These are phyloP conservation scores for Epicoccum nigrum DNA, from an alignment of 2,329 filamentous ascomycete genomes.

Conservation along the genomic window DNA sequence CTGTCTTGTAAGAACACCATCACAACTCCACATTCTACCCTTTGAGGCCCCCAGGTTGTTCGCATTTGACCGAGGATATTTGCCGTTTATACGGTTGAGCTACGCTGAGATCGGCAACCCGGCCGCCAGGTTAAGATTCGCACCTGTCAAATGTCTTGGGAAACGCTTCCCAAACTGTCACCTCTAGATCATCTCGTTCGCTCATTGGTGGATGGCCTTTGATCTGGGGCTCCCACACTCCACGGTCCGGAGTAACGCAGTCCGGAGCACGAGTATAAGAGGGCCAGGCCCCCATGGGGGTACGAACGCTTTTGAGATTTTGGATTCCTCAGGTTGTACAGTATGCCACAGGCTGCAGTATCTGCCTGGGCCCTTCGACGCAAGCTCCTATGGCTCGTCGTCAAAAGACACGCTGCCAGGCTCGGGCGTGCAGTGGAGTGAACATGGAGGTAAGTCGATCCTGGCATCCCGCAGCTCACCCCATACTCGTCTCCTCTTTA, in stretches of 20 bases:
- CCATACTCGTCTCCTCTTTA: slow-evolving; percentile 9
- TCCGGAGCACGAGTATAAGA: slow-evolving; percentile 18
- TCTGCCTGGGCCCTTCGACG: slow-evolving; percentile 17
- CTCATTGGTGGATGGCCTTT: slow-evolving; percentile 10
- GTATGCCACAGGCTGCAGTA: slow-evolving; percentile 12
- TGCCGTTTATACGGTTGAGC: slow-evolving; percentile 1
- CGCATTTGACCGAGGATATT: not conserved
- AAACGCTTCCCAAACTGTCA: slow-evolving; percentile 8
- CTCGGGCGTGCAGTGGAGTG: slow-evolving; percentile 15
- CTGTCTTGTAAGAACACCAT: not conserved
- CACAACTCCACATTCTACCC: not conserved
- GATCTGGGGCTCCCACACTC: slow-evolving; percentile 18
- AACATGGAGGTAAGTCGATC: slow-evolving; percentile 9
- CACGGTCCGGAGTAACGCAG: slow-evolving; percentile 15
- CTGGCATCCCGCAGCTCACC: slow-evolving; percentile 1
- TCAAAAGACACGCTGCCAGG: slow-evolving; percentile 14
- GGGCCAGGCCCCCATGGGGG: slow-evolving; percentile 14
- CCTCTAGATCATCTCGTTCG: slow-evolving; percentile 10
- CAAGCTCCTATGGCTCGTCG: slow-evolving; percentile 14
- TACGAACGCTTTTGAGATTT: not conserved
- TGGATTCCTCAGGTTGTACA: not conserved
- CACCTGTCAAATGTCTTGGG: slow-evolving; percentile 1
- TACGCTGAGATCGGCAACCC: slow-evolving; percentile 16
- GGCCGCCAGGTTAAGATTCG: slow-evolving; percentile 10
- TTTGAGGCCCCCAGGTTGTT: not conserved